Percentiles rank a stretch among this genome's conserved stretches.
Evolutionary conservation across 176 grass and related monocot species (phyloP).

Genomic region (Coix lacrymajobi): DNA sequence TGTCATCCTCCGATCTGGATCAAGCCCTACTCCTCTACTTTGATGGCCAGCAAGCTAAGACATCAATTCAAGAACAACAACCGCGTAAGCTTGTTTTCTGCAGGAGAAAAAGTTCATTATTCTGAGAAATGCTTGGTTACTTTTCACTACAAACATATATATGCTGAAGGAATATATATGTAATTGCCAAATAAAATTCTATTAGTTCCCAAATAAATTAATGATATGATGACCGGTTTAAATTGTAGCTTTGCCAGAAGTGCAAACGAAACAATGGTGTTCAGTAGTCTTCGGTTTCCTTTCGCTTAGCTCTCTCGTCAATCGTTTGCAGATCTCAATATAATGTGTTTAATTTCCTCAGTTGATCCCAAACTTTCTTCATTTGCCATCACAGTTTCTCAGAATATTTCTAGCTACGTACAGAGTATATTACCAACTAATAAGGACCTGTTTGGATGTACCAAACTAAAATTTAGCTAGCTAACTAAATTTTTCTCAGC

Average conservation of each 20-base stretch:
- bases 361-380: neutral
- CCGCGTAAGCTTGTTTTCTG: constrained; percentile 18
- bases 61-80: constrained; percentile 46
- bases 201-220: constrained; percentile 1
- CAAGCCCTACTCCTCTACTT: constrained; percentile 55
- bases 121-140: neutral
- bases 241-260: neutral
- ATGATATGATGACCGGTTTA: neutral
- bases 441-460: no score
- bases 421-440: no score
- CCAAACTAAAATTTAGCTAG: no score
- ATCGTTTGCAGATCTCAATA: neutral
- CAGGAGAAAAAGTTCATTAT: neutral
- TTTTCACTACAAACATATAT: neutral
- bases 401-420: neutral
- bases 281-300: neutral
- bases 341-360: neutral
- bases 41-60: constrained; percentile 48
- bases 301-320: neutral
- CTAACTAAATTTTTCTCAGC: no score
- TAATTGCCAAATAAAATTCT: constrained; percentile 4
- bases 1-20: constrained; percentile 53
- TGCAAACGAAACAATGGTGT: neutral
- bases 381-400: neutral
- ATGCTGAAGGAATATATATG: neutral